Evolutionary conservation across 192 early-diverging fungal genomes (phyloP), one percentile per base, ranked within the genome.

Genomic region (Umbelopsis isabellina): DNA sequence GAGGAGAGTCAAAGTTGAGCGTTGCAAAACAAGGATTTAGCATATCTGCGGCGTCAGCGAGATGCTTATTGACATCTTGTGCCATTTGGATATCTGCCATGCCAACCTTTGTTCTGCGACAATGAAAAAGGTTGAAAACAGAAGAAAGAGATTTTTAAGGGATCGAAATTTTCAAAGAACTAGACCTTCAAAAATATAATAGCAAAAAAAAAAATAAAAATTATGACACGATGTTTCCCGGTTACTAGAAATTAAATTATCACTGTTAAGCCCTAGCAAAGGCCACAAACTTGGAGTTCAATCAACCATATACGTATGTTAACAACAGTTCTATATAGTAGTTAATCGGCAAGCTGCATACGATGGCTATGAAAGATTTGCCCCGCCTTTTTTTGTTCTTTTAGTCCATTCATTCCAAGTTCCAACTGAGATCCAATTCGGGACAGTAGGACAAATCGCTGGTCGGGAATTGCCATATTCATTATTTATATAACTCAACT

Each of bases 1-100:
- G 55, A 33, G 55, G 55, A 5, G 55, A 61, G 8, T 22, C 9
- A 35, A 61, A 61, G 55, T 61, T 61, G 27, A 61, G 55, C 27
- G 15, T 61, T 61, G 21, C 55, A 61, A 61, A 61, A 35, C 55
- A 61, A 61, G 55, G 55, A n/a, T 61, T 61, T n/a, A 61, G 30
- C 55, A 61, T 61, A 35, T 61, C 55, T 30, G 55, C 55, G 27
- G 55, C 55, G 27, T 61, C 55, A 61, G 55, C 55, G 55, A 61
- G 55, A 2, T 61, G 55, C 55, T 61, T 61, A 35, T 10, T 35
- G 16, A 30, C 55, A 61, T 25, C 33, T 16, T 61, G 25, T 16
- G 55, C 27, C 27, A 61, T 61, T 61, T 25, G 33, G 18, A 7
- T 61, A 61, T 61, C 27, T 33, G 27, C 55, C 55, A 61, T 61